Base-by-base conservation (phyloP, 768 basidiomycete species). In the Arthromyces matolae region DNA sequence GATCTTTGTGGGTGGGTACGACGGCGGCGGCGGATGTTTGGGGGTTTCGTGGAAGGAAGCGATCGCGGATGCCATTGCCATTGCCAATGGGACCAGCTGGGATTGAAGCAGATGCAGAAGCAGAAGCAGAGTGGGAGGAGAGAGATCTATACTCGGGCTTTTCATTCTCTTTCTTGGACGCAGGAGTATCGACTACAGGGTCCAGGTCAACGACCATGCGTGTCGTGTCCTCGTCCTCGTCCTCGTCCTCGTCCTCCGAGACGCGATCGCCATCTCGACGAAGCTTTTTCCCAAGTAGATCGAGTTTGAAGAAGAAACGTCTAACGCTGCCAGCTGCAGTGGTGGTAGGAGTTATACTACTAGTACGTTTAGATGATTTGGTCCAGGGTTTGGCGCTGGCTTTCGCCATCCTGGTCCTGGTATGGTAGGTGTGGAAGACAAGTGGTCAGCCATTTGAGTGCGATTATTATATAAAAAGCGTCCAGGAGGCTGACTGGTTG, bases 281-380 rank as follows among this genome's bases (percentile, higher is more conserved):
- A 8, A 48, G 47, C 43, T 54, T 65, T 14, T n/a, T n/a, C n/a
- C 50, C 48, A 13, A 67, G 52, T 16, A 65, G 54, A 42, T 73
- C 66, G 37, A 75, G 58, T 44, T 69, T 69, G 62, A 67, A 70
- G 39, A 76, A 63, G 47, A 74, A 64, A 36, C 71, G 70, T 12
- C 72, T 70, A 40, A 73, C 62, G 36, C 51, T 53, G n/a, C n/a
- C n/a, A n/a, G n/a, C n/a, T n/a, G n/a, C n/a, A n/a, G n/a, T n/a
- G n/a, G n/a, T n/a, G 13, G 46, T 49, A 7, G 56, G 59, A 23
- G 50, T 52, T 35, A 31, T 32, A 14, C 23, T 31, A 24, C 37
- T 42, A 25, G 24, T 34, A 29, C 37, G 39, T 33, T 49, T 51
- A 16, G 51, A 45, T 25, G 41, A 31, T 25, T 25, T 50, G 19